Evolutionary conservation across 192 early-diverging fungal genomes (phyloP).

Genomic region (Chytriomyces sp.): DNA sequence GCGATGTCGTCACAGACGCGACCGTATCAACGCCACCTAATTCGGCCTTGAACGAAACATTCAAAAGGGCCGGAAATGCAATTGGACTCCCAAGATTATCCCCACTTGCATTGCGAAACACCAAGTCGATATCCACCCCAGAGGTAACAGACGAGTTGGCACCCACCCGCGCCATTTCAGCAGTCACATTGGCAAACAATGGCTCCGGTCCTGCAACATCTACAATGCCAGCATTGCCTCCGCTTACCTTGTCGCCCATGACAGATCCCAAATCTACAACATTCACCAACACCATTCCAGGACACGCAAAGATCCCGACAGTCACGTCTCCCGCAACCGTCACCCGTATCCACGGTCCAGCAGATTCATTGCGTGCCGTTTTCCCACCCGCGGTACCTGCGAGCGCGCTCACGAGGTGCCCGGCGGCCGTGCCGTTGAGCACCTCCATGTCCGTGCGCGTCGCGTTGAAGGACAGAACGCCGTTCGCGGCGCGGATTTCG

Average conservation of each 20-base stretch:
- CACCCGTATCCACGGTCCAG: background rate
- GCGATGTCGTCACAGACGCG: no score
- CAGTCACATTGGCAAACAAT: background rate
- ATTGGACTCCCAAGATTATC: constrained; percentile 6
- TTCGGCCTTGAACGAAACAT: background rate
- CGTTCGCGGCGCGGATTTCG: background rate
- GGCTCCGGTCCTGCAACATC: background rate
- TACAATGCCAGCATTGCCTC: no score
- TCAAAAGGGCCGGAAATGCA: background rate
- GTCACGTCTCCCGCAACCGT: background rate
- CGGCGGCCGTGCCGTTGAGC: background rate
- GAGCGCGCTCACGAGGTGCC: background rate
- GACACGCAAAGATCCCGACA: background rate
- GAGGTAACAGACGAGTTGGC: background rate
- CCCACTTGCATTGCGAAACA: background rate
- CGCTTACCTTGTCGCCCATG: background rate
- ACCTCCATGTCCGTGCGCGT: background rate
- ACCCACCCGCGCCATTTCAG: background rate
- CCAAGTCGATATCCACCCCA: background rate
- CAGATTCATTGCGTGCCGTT: background rate
- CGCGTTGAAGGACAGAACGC: background rate
- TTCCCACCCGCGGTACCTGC: background rate
- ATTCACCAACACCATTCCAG: background rate
- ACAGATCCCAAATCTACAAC: background rate
- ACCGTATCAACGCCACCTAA: no score